phyloP scores from a whole-genome alignment of 306 rosid genomes.

The Sicyos baderoa region DNA sequence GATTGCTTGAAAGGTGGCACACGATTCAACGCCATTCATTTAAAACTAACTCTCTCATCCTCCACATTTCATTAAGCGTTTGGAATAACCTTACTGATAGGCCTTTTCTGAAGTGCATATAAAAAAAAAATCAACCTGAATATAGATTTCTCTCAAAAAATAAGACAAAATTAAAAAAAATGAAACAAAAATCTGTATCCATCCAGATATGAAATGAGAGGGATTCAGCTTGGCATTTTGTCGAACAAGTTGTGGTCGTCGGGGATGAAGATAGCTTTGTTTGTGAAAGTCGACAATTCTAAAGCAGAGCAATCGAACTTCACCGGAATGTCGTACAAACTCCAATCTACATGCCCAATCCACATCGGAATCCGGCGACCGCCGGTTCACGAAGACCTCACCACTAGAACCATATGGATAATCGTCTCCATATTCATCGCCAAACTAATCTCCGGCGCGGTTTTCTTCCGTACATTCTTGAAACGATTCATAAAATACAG shows the following conservation, averaged over 20 bases:
- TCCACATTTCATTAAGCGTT: background rate
- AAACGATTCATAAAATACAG: constrained; percentile 76
- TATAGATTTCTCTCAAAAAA: background rate
- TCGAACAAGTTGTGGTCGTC: constrained; percentile 74
- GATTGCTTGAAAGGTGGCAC: too few relatives aligned
- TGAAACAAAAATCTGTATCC: background rate
- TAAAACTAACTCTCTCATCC: background rate
- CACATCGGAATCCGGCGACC: constrained; percentile 55
- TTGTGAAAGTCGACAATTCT: constrained; percentile 39
- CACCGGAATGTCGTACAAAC: constrained; percentile 52
- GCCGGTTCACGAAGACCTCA: constrained; percentile 47
- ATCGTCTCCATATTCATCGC: constrained; percentile 59
- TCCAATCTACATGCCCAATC: constrained; percentile 71
- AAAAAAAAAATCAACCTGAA: too few relatives aligned
- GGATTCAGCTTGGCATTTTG: constrained; percentile 22
- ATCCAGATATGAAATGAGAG: constrained; percentile 12
- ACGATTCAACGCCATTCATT: background rate
- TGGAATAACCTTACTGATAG: background rate
- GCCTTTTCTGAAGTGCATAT: background rate
- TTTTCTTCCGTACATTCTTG: constrained; percentile 73
- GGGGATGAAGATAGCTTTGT: constrained; percentile 44
- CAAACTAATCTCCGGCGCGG: constrained; percentile 57
- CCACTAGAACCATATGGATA: constrained; percentile 56
- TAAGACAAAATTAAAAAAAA: background rate
- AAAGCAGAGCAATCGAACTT: constrained; percentile 43